These are phyloP conservation scores for Paraphaeosphaeria minitans DNA, from an alignment of 2,329 filamentous ascomycete genomes.

Conservation along the genomic window DNA sequence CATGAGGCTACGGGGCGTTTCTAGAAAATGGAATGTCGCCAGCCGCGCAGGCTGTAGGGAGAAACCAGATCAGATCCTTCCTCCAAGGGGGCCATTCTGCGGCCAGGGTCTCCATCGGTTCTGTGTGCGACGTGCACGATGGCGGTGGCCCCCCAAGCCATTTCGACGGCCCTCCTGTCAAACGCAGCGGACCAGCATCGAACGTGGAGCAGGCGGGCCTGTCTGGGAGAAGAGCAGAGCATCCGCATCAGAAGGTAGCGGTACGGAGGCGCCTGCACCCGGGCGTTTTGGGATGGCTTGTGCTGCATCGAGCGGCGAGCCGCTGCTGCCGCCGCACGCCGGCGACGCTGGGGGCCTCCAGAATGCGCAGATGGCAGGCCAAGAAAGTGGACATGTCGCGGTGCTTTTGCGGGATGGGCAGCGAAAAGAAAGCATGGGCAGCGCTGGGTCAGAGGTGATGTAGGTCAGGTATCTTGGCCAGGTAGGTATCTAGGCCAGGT, in stretches of 20 bases:
- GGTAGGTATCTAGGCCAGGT: no score
- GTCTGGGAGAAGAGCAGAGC: constrained; percentile 15
- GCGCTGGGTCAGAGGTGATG: no score
- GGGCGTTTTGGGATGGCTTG: constrained; percentile 35
- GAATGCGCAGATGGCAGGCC: not conserved
- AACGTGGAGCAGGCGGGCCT: constrained; percentile 1
- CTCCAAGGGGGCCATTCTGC: constrained; percentile 10
- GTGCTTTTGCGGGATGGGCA: constrained; percentile 3
- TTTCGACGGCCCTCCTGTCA: constrained; percentile 18
- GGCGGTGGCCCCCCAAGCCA: constrained; percentile 16
- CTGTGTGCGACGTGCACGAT: constrained; percentile 12
- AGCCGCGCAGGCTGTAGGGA: constrained; percentile 11
- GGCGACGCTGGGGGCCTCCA: constrained; percentile 2
- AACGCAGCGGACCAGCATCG: constrained; percentile 8
- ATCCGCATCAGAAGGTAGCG: constrained; percentile 27
- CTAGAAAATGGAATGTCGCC: constrained; percentile 21
- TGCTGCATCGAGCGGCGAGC: constrained; percentile 23
- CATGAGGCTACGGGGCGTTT: constrained; percentile 25
- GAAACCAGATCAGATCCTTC: not conserved
- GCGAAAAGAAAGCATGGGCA: not conserved
- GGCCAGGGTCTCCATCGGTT: constrained; percentile 12
- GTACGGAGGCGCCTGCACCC: constrained; percentile 39
- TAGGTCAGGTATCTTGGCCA: no score
- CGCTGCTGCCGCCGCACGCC: constrained; percentile 28
- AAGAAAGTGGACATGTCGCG: not conserved